Evolutionary conservation across 2,329 filamentous ascomycete species (phyloP), one percentile per base, ranked within the genome.

Genomic region (Nemania bipapillata): DNA sequence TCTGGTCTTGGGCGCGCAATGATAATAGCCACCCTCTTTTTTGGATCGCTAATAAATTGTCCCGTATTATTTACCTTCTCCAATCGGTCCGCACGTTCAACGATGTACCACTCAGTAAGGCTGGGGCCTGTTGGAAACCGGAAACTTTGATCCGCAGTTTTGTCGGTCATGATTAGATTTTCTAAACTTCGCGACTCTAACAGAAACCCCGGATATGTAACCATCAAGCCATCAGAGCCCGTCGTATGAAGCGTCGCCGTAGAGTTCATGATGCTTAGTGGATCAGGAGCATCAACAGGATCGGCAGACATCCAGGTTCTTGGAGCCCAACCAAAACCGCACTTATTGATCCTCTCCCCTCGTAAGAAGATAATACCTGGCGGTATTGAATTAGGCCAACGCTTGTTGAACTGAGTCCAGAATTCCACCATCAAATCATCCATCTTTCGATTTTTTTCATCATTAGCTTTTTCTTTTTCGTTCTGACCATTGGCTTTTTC

Each of bases 261-360:
- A 4, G 53, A 40, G 32, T 37, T 40, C 2, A 55, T 40, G 53
- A 40, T 40, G 11, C 32, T 17, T 2, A 55, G 32, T 1, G 53
- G 53, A 17, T 55, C 53, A 40, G 53, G 30, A 26, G n/a, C 30
- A 4, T 55, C 53, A 2, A 55, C 11, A 4, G 30, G 30, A 40
- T 37, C 20, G 15, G 53, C 32, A 26, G 53, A 55, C 30, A 55
- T 40, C 53, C 53, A 55, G 7, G 53, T 55, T 20, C 53, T 55
- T 37, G 53, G 30, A 4, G 53, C 53, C 53, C 53, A 55, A 8
- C 53, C 53, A 26, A 55, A 55, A 11, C 53, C 53, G 4, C n/a
- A 20, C 4, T 17, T 2, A 7, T 40, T 40, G 30, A 55, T 40
- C 32, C 15, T 55, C n/a, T 55, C 53, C 1, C 53, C 53, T 2